Percentiles rank a stretch among this genome's conserved stretches.
Evolutionary conservation across 2,329 filamentous ascomycete species (phyloP).

Genomic region (Pseudogymnoascus sp.): DNA sequence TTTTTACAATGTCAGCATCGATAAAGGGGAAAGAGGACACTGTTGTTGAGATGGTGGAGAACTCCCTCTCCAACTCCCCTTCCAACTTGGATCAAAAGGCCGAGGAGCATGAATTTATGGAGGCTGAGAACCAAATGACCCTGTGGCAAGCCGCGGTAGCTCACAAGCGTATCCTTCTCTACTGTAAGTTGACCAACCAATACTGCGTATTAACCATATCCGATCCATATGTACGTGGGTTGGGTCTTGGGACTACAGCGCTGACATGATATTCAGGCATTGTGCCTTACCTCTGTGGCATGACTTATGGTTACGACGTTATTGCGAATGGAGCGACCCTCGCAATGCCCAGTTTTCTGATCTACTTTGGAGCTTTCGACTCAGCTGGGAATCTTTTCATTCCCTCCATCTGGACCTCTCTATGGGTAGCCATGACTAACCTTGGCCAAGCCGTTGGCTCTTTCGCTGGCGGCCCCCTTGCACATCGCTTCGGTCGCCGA

Average conservation of each 20-base stretch:
- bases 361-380: slow-evolving; percentile 16
- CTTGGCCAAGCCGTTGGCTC: slow-evolving; percentile 17
- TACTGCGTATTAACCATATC: not conserved
- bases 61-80: not conserved
- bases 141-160: not conserved
- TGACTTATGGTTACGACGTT: slow-evolving; percentile 17
- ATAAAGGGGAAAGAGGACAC: not conserved
- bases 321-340: slow-evolving; percentile 18
- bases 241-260: not conserved
- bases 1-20: not conserved
- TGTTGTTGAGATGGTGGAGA: not conserved
- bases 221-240: not conserved
- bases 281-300: slow-evolving; percentile 10
- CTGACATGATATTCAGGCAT: not conserved
- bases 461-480: slow-evolving; percentile 15
- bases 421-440: slow-evolving; percentile 19
- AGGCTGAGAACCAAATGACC: not conserved
- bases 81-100: not conserved
- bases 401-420: slow-evolving; percentile 19
- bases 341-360: slow-evolving; percentile 17
- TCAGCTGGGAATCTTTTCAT: slow-evolving; percentile 20
- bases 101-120: not conserved
- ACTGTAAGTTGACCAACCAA: not conserved
- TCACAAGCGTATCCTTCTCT: not conserved
- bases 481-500: slow-evolving; percentile 17